These are phyloP conservation scores for Camellia japonica DNA, from an alignment of 148 eudicot genomes.

Conservation along the genomic window DNA sequence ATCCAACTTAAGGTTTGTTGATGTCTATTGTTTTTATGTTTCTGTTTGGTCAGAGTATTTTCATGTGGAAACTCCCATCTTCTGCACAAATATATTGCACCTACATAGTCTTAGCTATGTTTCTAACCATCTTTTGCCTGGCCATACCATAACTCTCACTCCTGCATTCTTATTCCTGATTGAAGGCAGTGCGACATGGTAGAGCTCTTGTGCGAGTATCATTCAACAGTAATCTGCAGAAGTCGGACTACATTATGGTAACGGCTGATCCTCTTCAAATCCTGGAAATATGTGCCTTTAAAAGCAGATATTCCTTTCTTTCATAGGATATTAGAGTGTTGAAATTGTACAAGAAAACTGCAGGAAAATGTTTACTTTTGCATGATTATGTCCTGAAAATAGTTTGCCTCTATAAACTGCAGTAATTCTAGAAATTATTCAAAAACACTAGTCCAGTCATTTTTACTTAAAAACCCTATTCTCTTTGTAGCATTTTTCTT, in stretches of 20 bases:
- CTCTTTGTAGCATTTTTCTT: not conserved
- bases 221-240: constrained; percentile 40
- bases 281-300: not conserved
- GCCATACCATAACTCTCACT: constrained; percentile 8
- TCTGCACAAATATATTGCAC: not conserved
- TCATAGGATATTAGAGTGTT: constrained; percentile 1
- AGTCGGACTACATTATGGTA: constrained; percentile 76
- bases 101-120: not conserved
- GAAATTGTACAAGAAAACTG: not conserved
- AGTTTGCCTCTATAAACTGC: not conserved
- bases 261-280: not conserved
- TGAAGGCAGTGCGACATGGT: constrained; percentile 61
- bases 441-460: not conserved
- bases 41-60: not conserved
- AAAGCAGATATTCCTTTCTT: not conserved
- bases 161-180: constrained; percentile 14
- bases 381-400: not conserved
- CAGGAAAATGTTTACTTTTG: not conserved
- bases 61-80: not conserved
- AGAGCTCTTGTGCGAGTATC: constrained; percentile 64
- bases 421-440: not conserved
- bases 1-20: constrained; percentile 49
- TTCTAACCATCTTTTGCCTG: not conserved
- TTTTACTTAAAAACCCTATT: not conserved
- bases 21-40: not conserved